Evolutionary conservation across 768 basidiomycete species (phyloP).

Genomic region (Tylopilus sp.): DNA sequence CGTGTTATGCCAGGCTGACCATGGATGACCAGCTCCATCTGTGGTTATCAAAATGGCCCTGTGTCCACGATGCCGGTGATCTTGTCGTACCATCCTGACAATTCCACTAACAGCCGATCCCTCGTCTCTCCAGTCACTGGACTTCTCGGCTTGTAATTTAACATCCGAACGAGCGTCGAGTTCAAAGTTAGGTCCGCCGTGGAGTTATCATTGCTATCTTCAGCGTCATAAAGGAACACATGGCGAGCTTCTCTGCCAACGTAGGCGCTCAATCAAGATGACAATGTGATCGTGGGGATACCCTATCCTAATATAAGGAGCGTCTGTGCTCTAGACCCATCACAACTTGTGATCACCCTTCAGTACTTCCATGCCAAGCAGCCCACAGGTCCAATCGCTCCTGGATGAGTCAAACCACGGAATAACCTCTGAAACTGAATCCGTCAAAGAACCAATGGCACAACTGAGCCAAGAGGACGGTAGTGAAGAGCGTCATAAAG

Average conservation of each 20-base stretch:
- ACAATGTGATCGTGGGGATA: not conserved
- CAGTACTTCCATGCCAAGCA: too few species aligned
- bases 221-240: conserved; percentile 10
- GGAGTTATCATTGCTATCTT: conserved; percentile 14
- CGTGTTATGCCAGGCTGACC: too few species aligned
- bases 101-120: not conserved
- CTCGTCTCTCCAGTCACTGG: not conserved
- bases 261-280: conserved; percentile 1
- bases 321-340: not conserved
- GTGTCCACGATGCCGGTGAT: too few species aligned
- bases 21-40: not conserved
- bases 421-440: not conserved
- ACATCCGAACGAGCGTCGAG: not conserved
- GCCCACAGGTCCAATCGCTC: not conserved
- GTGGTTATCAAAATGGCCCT: not conserved
- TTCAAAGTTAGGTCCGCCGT: not conserved
- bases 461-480: not conserved
- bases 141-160: not conserved
- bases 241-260: conserved; percentile 4
- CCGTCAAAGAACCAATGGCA: not conserved
- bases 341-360: too few species aligned
- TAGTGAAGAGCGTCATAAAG: too few species aligned
- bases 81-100: too few species aligned
- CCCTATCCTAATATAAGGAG: conserved; percentile 19
- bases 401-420: not conserved